Base-by-base conservation (phyloP, 2,329 filamentous ascomycete genomes). In the Hypoxylon sp. region DNA sequence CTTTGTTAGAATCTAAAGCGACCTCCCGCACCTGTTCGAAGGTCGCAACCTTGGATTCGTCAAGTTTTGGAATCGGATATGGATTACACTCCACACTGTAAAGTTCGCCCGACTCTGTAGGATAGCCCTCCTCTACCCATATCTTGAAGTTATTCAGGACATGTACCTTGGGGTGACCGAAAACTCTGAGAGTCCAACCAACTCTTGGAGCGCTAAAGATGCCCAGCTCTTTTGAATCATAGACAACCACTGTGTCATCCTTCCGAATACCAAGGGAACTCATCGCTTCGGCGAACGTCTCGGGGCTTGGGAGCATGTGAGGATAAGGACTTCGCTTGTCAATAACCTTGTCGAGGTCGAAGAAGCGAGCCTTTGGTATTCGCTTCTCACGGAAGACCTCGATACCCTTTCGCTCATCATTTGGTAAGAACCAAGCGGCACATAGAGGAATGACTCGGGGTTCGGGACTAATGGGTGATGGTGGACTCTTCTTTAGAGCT, bases 391-490 rank as follows among this genome's bases (percentile, higher is more conserved):
- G 87, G 83, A 95, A 99, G 45, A 90, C 88, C 69, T 96, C 85
- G 72, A 91, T 88, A 57, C 96, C 96, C 52, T 88, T 92, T 67
- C 94, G 90, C 57, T 88, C 88, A 72, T 97, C 95, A 78, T 97
- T 98, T 68, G 96, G 96, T 68, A 99, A 87, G 77, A 97, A 99
- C 96, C 96, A 99, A 23, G 93, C 87, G 48, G 94, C 96, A 80
- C 94, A 97, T 43, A 99, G 85, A 2, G 96, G 92, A 57, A 99
- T 89, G 45, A 96, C 90, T 71, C 92, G 90, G 0, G 95, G 91
- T 11, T 93, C 89, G 45, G 92, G 91, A 65, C 92, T 93, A 73
- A 95, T 91, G 67, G 90, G 88, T 56, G 90, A 91, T 11, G 91
- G 87, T 2, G 93, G 87, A 78, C 95, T 96, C 81, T 91, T 91